Evolutionary conservation across 768 basidiomycete genomes (phyloP).

Genomic region (Boletus sp.): DNA sequence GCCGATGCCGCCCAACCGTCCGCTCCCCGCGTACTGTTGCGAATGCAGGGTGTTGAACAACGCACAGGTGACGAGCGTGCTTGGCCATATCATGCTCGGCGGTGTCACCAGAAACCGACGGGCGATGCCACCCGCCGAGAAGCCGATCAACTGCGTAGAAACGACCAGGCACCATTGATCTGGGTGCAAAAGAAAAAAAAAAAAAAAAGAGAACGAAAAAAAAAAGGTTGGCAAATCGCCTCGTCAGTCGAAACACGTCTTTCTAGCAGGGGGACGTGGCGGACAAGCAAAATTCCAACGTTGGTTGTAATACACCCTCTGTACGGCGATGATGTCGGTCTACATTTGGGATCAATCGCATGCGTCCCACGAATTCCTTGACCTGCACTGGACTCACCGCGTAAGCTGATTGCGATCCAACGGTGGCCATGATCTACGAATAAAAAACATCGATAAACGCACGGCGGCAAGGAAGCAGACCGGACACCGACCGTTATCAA

Average conservation of each 20-base stretch:
- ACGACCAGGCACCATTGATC: slow-evolving; percentile 83
- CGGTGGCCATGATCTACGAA: slow-evolving; percentile 51
- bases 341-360: slow-evolving; percentile 7
- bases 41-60: slow-evolving; percentile 78
- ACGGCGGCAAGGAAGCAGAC: background rate
- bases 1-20: slow-evolving; percentile 59
- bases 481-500: slow-evolving; percentile 48
- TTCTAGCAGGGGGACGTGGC: slow-evolving; percentile 14
- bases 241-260: slow-evolving; percentile 7
- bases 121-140: slow-evolving; percentile 75
- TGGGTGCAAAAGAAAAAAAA: slow-evolving; percentile 11
- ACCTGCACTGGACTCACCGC: slow-evolving; percentile 36
- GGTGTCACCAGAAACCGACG: slow-evolving; percentile 73
- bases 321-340: slow-evolving; percentile 76
- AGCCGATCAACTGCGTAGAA: slow-evolving; percentile 75
- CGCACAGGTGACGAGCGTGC: slow-evolving; percentile 71
- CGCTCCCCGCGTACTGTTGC: slow-evolving; percentile 61
- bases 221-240: background rate
- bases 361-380: background rate
- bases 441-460: slow-evolving; percentile 29
- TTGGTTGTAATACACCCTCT: slow-evolving; percentile 70
- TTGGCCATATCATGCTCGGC: slow-evolving; percentile 67
- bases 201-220: background rate
- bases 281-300: slow-evolving; percentile 57
- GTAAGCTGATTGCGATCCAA: slow-evolving; percentile 58